Base-by-base conservation (phyloP, 306 rosid genomes). In the Astragalus glycyphyllos region DNA sequence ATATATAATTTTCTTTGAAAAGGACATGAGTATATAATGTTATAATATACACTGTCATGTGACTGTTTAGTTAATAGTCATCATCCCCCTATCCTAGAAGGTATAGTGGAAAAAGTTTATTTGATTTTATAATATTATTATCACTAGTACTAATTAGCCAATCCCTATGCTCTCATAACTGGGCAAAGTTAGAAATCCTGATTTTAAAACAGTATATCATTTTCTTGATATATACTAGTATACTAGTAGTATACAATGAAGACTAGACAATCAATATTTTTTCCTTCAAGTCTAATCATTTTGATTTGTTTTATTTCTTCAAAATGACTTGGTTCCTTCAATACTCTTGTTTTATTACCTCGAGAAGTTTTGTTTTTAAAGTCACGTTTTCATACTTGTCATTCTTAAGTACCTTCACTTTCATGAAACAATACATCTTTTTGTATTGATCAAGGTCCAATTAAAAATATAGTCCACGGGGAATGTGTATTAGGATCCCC, bases 311-410 rank as follows among this genome's bases (percentile, higher is more conserved):
- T 73, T 68, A 77, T 38, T 65, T 46, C 17, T 1, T 67, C 66
- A 50, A 62, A 65, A 61, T 76, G 54, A 48, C 61, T 49, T 49
- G 75, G 63, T 77, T 81, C 68, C 23, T 47, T 38, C 73, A 80
- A 68, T 58, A 34, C 67, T 65, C n/a, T 59, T 73, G 56, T 77
- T 68, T 74, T 64, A 42, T 56, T 68, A 40, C 42, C 55, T 55
- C 77, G 35, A 68, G 73, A 73, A 62, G 13, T 20, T 40, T 76
- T 49, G 59, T 66, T 56, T 53, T 57, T 65, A 20, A 73, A 68
- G 79, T 77, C 81, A 81, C 49, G 67, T 35, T 81, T 81, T 71
- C 81, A 70, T 65, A 71, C 72, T 71, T 65, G 75, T 53, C 68
- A 48, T 41, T 44, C 48, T 49, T 72, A 32, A 50, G 71, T 68